Base-by-base conservation (phyloP, 2,329 filamentous ascomycete species). In the Phyllosticta ampelicida region DNA sequence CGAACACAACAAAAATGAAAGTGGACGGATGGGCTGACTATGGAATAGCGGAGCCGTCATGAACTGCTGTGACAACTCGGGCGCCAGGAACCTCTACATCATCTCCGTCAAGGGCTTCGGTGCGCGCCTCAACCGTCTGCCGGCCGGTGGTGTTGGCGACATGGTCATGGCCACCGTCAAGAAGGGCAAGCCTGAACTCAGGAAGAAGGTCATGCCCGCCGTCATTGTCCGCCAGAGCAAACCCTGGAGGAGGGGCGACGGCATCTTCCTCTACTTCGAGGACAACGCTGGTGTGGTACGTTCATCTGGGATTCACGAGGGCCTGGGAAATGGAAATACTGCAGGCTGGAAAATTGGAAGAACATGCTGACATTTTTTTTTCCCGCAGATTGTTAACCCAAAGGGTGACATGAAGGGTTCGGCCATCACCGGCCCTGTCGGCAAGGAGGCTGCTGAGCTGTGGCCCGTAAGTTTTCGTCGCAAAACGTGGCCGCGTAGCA, bases 371-470 rank as follows among this genome's bases (percentile, higher is more conserved):
- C 58, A 20, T 6, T 36, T 26, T 50, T 48, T 55, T 52, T 48
- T 55, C 51, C 29, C 56, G 58, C 73, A 94, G 89, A 99, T 99
- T 74, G 94, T 99, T 84, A 99, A 99, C 85, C 90, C 92, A 79
- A 99, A 99, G 89, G 94, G 94, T 81, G 94, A 99, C 83, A 99
- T 99, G 94, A 99, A 99, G 88, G 94, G 94, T 75, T 96, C 90
- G 66, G 94, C 94, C 77, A 99, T 99, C 77, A 99, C 94, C 71
- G 94, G 94, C 70, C 94, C 94, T 71, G 92, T 99, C 75, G 94
- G 92, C 78, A 99, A 99, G 87, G 94, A 99, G 83, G 94, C 94
- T 76, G 94, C 94, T 77, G 94, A 99, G 83, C 85, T 99, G 73
- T 99, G 94, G 94, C 94, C 94, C 76, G 89, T 92, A 83, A 80